Base-by-base conservation (phyloP, 108 stramenopile genomes). In the Cyclotella choctawhatcheeana region DNA sequence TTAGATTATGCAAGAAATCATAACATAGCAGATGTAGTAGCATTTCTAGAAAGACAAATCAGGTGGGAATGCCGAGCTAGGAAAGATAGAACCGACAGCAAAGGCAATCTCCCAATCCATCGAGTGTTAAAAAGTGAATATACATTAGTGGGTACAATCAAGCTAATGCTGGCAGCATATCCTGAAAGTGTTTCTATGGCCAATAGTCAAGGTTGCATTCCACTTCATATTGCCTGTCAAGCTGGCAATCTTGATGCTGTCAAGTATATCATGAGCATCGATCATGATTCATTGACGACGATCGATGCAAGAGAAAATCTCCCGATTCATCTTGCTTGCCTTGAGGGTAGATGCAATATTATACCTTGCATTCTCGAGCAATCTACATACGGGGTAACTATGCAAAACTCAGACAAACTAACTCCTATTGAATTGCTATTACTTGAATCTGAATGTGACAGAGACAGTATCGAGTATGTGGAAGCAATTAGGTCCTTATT, bases 391-490 rank as follows among this genome's bases (percentile, higher is more conserved):
- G 47, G 17, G 18, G 8, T n/a, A 4, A 48, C 47, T n/a, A n/a
- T n/a, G 17, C 8, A 4, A 4, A 48, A 48, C 47, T n/a, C 12
- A n/a, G 47, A 48, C 8, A n/a, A n/a, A n/a, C 12, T n/a, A n/a
- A 10, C 18, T 48, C 47, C 47, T 17, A 48, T 48, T n/a, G 47
- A 48, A n/a, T n/a, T 48, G 47, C 17, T 48, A 48, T n/a, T 48
- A 4, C 18, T n/a, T 48, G 47, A n/a, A 48, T 10, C 47, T n/a
- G 47, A 48, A 10, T 48, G 8, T 48, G 47, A 48, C 17, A 10
- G 47, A 48, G 4, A 48, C 47, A 48, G 16, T 17, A 4, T 48
- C 18, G 47, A 48, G 47, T 48, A n/a, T n/a, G 17, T 48, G 17
- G 17, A 48, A n/a, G 8, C 16, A n/a, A n/a, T 48, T 4, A 17